Evolutionary conservation across 306 rosid genomes (phyloP).

Genomic region (Fragaria vesca): DNA sequence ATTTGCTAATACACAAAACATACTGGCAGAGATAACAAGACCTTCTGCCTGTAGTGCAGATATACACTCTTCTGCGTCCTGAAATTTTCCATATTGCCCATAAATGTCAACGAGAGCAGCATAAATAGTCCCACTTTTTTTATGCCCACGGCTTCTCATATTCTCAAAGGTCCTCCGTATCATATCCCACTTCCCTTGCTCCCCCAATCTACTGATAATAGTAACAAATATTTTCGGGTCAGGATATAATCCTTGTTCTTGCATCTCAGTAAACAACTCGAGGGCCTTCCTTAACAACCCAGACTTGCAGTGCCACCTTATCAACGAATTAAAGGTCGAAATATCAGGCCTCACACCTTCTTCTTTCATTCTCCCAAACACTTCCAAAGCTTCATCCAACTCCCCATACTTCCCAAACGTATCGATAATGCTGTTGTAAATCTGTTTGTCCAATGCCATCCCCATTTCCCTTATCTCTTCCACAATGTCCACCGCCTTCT

Average conservation of each 20-base stretch:
- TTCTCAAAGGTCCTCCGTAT: conserved; percentile 54
- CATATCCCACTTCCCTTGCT: conserved; percentile 75
- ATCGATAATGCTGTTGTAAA: conserved; percentile 64
- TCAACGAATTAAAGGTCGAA: conserved; percentile 65
- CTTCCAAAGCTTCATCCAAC: conserved; percentile 55
- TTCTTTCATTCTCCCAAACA: conserved; percentile 56
- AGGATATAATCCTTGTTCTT: conserved; percentile 69
- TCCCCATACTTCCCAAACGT: conserved; percentile 76
- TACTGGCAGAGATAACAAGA: conserved; percentile 45
- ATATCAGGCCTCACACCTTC: conserved; percentile 67
- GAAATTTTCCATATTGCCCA: conserved; percentile 75
- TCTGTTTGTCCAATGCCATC: conserved; percentile 46
- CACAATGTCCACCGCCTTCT: conserved; percentile 66
- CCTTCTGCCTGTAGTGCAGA: conserved; percentile 63
- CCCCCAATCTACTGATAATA: conserved; percentile 64
- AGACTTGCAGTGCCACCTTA: conserved; percentile 62
- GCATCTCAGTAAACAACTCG: conserved; percentile 58
- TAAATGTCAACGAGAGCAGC: conserved; percentile 69
- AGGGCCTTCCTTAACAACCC: conserved; percentile 55
- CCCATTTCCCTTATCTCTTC: conserved; percentile 60
- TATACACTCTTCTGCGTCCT: conserved; percentile 57
- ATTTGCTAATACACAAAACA: conserved; percentile 65
- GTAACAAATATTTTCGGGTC: conserved; percentile 74
- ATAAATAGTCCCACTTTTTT: conserved; percentile 49
- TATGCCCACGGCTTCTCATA: conserved; percentile 53